These are phyloP conservation scores for Dryadomyces quercivorus DNA, from an alignment of 2,329 filamentous ascomycete genomes.

Conservation along the genomic window DNA sequence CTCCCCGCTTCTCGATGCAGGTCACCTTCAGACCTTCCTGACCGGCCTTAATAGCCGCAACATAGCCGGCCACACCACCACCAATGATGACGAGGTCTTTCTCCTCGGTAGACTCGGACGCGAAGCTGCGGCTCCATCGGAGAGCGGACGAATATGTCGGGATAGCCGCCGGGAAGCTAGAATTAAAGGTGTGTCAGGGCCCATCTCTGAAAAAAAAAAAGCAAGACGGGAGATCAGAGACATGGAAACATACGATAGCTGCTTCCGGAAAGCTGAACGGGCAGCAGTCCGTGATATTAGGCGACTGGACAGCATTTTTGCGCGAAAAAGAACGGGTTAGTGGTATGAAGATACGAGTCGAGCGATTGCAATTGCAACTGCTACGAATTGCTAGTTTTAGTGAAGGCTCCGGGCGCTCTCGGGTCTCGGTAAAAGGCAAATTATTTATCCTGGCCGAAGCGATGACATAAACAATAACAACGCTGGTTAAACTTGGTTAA, in stretches of 20 bases:
- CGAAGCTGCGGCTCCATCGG: constrained; percentile 46
- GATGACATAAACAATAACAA: background rate
- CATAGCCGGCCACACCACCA: constrained; percentile 95
- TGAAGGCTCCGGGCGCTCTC: constrained; percentile 10
- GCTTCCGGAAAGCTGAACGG: constrained; percentile 40
- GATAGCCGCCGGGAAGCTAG: constrained; percentile 38
- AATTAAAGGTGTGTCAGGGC: background rate
- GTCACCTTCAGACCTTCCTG: constrained; percentile 95
- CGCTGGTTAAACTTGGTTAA: no score
- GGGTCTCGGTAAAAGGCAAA: constrained; percentile 9
- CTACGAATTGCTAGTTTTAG: background rate
- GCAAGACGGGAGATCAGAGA: background rate
- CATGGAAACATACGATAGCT: constrained; percentile 10
- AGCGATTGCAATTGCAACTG: background rate
- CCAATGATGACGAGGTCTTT: constrained; percentile 97
- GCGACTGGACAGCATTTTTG: no score
- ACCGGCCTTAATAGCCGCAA: constrained; percentile 96
- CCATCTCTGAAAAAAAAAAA: background rate
- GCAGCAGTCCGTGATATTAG: constrained; percentile 42
- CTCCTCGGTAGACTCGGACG: constrained; percentile 57
- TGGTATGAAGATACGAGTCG: no score
- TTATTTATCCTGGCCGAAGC: background rate
- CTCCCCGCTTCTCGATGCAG: constrained; percentile 96
- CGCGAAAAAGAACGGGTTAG: background rate
- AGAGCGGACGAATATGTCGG: constrained; percentile 28